phyloP scores from a whole-genome alignment of 2,329 filamentous ascomycete species.

The Fusarium musae region DNA sequence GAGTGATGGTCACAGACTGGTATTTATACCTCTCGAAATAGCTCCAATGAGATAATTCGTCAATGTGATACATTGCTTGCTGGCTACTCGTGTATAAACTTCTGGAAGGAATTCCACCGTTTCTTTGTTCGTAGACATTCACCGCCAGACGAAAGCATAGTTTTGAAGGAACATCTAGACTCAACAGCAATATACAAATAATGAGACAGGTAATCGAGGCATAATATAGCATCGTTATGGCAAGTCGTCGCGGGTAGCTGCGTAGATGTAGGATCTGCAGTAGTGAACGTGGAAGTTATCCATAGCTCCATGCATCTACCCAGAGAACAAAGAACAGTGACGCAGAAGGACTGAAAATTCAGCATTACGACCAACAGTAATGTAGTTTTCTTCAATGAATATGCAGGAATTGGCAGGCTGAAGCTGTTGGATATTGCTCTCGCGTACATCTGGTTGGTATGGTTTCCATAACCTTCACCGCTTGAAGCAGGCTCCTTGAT shows the following conservation, averaged over 20 bases:
- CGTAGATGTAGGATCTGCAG: background rate
- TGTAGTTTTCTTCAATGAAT: rapidly evolving
- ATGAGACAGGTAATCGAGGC: background rate
- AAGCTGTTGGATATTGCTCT: background rate
- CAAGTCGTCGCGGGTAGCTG: background rate
- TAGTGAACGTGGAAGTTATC: background rate
- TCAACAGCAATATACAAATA: background rate
- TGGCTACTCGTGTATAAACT: too few relatives aligned
- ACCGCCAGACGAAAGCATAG: background rate
- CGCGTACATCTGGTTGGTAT: background rate
- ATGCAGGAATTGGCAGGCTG: rapidly evolving
- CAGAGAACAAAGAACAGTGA: background rate
- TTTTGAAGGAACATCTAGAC: background rate
- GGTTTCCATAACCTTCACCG: background rate
- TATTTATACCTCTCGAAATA: background rate
- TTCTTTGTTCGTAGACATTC: background rate
- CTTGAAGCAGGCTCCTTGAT: background rate
- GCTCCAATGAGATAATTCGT: background rate
- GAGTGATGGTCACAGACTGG: background rate
- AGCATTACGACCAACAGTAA: background rate
- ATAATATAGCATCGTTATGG: background rate
- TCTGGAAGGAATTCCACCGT: background rate
- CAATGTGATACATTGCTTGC: background rate
- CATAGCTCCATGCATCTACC: background rate
- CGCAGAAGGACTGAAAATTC: background rate